Base-by-base conservation (phyloP, 2,329 filamentous ascomycete species). In the Fusarium siculi region DNA sequence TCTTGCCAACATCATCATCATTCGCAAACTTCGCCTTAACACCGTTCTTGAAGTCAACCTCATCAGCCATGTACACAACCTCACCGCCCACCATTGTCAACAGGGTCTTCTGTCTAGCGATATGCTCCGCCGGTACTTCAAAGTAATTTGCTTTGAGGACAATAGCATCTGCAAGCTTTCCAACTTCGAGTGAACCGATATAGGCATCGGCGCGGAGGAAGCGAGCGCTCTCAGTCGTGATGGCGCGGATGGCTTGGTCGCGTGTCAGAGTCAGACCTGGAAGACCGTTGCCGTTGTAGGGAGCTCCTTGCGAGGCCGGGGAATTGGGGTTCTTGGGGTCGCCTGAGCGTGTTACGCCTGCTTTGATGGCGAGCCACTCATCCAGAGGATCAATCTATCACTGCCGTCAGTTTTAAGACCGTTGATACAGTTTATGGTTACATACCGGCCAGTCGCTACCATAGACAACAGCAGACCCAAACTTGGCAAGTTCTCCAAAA, bases 371-470 rank as follows among this genome's bases (percentile, higher is more conserved):
- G 2, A 77, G 70, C 34, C 64, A 77, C 23, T 73, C 73, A 9
- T 76, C 73, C 2, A 74, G 44, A 12, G 73, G 73, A 39, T 76
- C 69, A 39, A 75, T 68, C 73, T 75, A 34, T 14, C 8, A 1
- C 14, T 30, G 0, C 8, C 4, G 9, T 60, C 2, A 30, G 50
- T 23, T 1, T 15, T 5, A 0, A 19, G 14, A 30, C 28, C 28
- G 9, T 9, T 11, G 28, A 8, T 8, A 16, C 8, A 10, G 3
- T 18, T 6, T 19, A 7, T 16, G 12, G 18, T 5, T 14, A 56
- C 73, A 67, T 61, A 73, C 73, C 7, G 73, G 74, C 65, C 73
- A 76, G 36, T 75, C 72, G 30, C 73, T 76, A 1, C 73, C 74
- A 14, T 74, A 70, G 0, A 76, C 19, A 40, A 65, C 25, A 44